A percentile compares a stretch with the other conserved stretches of the same genome.
Evolutionary conservation across 768 basidiomycete species (phyloP).

Genomic region (Podaxis sp.): DNA sequence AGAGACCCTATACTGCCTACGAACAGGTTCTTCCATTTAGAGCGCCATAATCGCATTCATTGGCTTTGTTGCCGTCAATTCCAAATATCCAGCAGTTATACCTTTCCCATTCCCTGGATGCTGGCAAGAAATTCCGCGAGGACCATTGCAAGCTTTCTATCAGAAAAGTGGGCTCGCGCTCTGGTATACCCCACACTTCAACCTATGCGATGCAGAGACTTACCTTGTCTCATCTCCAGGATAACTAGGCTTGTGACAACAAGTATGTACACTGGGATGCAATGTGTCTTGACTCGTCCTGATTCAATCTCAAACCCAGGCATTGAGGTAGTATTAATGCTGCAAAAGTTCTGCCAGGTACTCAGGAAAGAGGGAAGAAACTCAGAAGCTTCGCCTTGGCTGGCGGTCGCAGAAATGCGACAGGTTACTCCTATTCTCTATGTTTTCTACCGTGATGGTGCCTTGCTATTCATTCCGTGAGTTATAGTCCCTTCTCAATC

Average conservation of each 20-base stretch:
- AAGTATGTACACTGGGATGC: not conserved
- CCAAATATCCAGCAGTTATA: not conserved
- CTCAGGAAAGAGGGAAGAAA: not conserved
- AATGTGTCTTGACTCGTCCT: not conserved
- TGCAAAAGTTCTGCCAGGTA: not conserved
- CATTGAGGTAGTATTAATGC: not conserved
- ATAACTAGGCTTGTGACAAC: not conserved
- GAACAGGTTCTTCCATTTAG: not conserved
- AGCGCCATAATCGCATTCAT: not conserved
- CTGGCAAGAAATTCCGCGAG: not conserved
- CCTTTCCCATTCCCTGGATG: not conserved
- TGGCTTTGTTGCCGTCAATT: not conserved
- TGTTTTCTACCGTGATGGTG: constrained; percentile 5
- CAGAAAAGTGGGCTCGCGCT: not conserved
- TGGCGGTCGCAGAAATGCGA: not conserved
- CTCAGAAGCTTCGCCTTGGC: not conserved
- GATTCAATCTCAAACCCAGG: not conserved
- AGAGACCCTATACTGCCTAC: not conserved
- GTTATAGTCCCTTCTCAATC: not conserved
- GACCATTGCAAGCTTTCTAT: not conserved
- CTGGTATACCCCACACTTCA: not conserved
- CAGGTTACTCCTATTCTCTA: not conserved
- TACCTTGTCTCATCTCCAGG: not conserved
- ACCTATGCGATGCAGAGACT: not conserved
- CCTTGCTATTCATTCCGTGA: not conserved